These are phyloP conservation scores for Periglandula ipomoeae DNA, from an alignment of 2,329 filamentous ascomycete species.

Conservation along the genomic window DNA sequence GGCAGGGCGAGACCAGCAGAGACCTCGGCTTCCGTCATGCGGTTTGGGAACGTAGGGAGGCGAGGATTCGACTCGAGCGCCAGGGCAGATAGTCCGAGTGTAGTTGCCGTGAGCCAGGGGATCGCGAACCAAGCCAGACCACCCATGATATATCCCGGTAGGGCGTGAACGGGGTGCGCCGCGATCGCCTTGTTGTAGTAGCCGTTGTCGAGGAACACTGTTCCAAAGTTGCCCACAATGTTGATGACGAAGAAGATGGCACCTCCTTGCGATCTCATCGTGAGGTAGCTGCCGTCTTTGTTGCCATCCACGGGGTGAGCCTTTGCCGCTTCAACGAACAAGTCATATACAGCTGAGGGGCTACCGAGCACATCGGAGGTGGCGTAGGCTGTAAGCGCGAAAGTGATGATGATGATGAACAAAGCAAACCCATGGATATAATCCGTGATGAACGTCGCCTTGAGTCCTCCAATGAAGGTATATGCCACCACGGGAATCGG, in stretches of 20 bases:
- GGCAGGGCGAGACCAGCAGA: slow-evolving; percentile 77
- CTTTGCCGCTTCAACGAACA: slow-evolving; percentile 58
- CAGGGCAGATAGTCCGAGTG: slow-evolving; percentile 74
- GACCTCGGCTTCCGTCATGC: slow-evolving; percentile 66
- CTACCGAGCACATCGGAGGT: slow-evolving; percentile 65
- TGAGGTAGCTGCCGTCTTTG: slow-evolving; percentile 71
- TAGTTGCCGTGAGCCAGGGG: slow-evolving; percentile 81
- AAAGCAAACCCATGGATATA: slow-evolving; percentile 82
- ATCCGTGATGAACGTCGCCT: slow-evolving; percentile 79
- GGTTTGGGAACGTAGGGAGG: slow-evolving; percentile 64
- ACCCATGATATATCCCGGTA: slow-evolving; percentile 82
- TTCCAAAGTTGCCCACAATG: slow-evolving; percentile 72
- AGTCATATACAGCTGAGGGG: slow-evolving; percentile 68
- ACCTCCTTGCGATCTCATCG: slow-evolving; percentile 64
- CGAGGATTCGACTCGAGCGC: slow-evolving; percentile 65
- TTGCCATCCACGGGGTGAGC: slow-evolving; percentile 73
- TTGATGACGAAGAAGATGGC: slow-evolving; percentile 90
- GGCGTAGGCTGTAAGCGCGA: slow-evolving; percentile 74
- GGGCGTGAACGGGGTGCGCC: slow-evolving; percentile 72
- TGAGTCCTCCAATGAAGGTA: slow-evolving; percentile 70
- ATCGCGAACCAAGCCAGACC: slow-evolving; percentile 89
- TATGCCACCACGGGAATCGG: slow-evolving; percentile 49
- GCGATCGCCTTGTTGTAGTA: slow-evolving; percentile 95
- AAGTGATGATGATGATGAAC: slow-evolving; percentile 76
- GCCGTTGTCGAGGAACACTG: slow-evolving; percentile 77